Base-by-base conservation (phyloP, 306 rosid genomes). In the Acmispon strigosus region DNA sequence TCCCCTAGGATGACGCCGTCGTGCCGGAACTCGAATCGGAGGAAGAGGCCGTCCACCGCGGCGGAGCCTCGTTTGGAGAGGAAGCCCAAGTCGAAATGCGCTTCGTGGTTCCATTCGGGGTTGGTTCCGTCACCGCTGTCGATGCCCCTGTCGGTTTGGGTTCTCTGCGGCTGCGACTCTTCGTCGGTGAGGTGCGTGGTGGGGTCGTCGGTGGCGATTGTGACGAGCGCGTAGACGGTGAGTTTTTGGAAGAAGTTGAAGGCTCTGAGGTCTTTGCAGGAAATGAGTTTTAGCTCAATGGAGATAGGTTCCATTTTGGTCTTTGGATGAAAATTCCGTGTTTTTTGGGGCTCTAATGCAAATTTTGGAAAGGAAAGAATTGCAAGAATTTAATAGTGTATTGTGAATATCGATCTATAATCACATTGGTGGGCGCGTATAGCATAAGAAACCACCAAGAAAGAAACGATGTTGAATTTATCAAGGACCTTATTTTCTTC, bases 201-300 rank as follows among this genome's bases (percentile, higher is more conserved):
- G 1, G 83, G 62, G 19, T 87, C 76, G 6, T 74, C 53, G 69
- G 72, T 78, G 8, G 49, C 76, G 36, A 90, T 43, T 59, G 74
- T 80, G 52, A 73, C 83, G 32, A 66, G 45, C 0, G 82, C 80
- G 70, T 84, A 87, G 12, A 78, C 17, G 0, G 86, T 78, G 58
- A 90, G 90, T 67, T 87, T 90, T 82, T 87, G 90, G 43, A 90
- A 90, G 68, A 90, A 87, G 61, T 86, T 86, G 87, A 86, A 86
- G 2, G 80, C 67, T 43, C 8, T 69, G 0, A 86, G 37, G 9
- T 78, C 65, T 57, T 72, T 71, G 79, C 90, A 84, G 29, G 76
- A 87, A 29, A 83, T 57, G 1, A 90, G 44, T 76, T 76, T 85
- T 13, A 90, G 66, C 47, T 83, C 85, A 5, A 87, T 76, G 48